Percentiles rank a stretch among this genome's conserved stretches.
phyloP scores from a whole-genome alignment of 2,329 filamentous ascomycete species.

The Leptographium lundbergii region DNA sequence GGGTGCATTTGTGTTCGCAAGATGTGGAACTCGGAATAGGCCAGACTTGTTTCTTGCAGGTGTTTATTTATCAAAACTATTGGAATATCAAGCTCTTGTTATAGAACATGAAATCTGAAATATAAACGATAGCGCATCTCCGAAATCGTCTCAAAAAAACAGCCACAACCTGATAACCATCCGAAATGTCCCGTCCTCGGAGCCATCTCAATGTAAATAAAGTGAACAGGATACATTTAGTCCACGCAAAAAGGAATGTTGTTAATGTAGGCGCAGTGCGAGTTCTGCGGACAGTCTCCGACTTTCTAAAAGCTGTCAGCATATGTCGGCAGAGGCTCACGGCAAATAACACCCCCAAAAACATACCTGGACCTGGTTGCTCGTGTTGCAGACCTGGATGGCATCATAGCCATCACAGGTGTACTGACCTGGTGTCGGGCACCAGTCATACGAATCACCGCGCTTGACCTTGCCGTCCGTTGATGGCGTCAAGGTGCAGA shows the following conservation, averaged over 20 bases:
- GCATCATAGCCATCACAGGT: slow-evolving; percentile 12
- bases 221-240: not conserved
- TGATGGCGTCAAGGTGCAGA: slow-evolving; percentile 12
- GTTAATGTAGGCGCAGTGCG: slow-evolving; percentile 15
- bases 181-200: too few species aligned
- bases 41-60: too few species aligned
- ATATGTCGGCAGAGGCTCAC: not conserved
- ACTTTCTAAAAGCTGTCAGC: slow-evolving; percentile 9
- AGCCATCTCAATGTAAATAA: not conserved
- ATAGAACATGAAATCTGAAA: too few species aligned
- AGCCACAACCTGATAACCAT: too few species aligned
- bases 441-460: slow-evolving; percentile 10
- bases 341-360: too few species aligned
- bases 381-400: slow-evolving; percentile 17
- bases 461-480: slow-evolving; percentile 5
- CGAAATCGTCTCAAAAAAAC: too few species aligned
- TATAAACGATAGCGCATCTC: too few species aligned
- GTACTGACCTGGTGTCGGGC: slow-evolving; percentile 14
- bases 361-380: not conserved
- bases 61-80: too few species aligned
- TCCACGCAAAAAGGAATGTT: slow-evolving; percentile 15
- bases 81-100: too few species aligned
- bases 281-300: slow-evolving; percentile 12
- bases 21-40: too few species aligned
- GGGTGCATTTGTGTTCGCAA: too few species aligned